These are phyloP conservation scores for Violaceomyces palustris DNA, from an alignment of 1,284 basidiomycete species.

Conservation along the genomic window DNA sequence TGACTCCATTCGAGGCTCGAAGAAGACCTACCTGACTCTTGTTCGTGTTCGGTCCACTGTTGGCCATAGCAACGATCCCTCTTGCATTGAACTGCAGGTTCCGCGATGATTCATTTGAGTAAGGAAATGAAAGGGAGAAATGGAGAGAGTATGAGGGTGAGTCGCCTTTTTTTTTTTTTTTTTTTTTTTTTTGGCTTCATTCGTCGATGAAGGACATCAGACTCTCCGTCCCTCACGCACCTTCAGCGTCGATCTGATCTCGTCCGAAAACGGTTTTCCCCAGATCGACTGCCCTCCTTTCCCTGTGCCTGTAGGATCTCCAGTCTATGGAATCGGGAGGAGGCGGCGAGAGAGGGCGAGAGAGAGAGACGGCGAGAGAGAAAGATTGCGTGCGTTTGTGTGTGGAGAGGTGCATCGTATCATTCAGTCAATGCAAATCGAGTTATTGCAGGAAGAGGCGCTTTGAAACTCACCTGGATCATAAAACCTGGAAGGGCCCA, in stretches of 20 bases:
- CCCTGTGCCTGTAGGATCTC: constrained; percentile 93
- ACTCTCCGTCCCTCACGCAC: too few relatives aligned
- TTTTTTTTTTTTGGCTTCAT: too few relatives aligned
- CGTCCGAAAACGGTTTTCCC: constrained; percentile 93
- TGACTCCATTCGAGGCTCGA: too few relatives aligned
- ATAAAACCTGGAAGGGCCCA: constrained; percentile 71
- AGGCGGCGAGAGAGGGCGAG: not conserved
- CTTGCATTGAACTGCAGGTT: constrained; percentile 33
- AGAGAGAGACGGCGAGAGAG: too few relatives aligned
- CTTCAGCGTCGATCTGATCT: constrained; percentile 61
- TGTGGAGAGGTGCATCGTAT: too few relatives aligned
- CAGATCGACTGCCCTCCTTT: constrained; percentile 86
- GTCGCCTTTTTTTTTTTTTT: too few relatives aligned
- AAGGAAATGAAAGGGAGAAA: not conserved
- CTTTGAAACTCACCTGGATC: constrained; percentile 82
- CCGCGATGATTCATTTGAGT: not conserved
- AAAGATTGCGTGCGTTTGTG: too few relatives aligned
- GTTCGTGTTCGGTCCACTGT: constrained; percentile 48
- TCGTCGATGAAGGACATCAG: too few relatives aligned
- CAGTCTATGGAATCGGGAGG: constrained; percentile 80
- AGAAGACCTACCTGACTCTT: constrained; percentile 13
- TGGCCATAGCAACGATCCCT: constrained; percentile 51
- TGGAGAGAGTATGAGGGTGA: too few relatives aligned
- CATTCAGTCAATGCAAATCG: too few relatives aligned
- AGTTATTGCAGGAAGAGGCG: too few relatives aligned